Conservation (phyloP, 2,329 filamentous ascomycete genomes). For the Aspergillus costaricaensis region DNA sequence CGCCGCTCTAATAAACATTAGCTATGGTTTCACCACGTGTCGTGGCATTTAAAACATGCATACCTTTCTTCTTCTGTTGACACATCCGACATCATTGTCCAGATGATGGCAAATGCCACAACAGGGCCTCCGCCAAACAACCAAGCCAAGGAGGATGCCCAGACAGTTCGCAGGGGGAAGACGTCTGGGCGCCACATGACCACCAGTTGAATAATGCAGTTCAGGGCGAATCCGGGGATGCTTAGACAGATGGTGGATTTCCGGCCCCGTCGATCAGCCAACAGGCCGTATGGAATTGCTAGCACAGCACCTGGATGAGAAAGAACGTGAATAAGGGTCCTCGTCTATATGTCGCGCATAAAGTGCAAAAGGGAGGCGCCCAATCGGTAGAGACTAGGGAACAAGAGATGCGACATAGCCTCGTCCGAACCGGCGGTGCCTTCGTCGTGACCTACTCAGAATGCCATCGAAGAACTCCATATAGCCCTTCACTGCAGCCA, state of each 20-base stretch:
- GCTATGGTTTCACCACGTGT: constrained; percentile 27
- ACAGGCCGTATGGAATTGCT: constrained; percentile 52
- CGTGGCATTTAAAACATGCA: background rate
- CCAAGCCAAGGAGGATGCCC: constrained; percentile 50
- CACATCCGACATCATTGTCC: constrained; percentile 56
- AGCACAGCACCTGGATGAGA: constrained; percentile 43
- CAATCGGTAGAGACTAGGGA: background rate
- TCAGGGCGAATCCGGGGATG: constrained; percentile 45
- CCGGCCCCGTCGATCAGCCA: constrained; percentile 52
- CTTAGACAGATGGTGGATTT: constrained; percentile 48
- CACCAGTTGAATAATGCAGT: constrained; percentile 33
- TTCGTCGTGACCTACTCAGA: constrained; percentile 32
- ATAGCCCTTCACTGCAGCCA: constrained; percentile 55
- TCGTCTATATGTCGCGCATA: background rate
- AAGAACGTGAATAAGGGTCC: constrained; percentile 19
- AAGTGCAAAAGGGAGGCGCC: background rate
- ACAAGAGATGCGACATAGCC: background rate
- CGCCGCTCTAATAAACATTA: constrained; percentile 31
- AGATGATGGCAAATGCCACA: constrained; percentile 49
- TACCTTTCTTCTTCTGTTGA: constrained; percentile 49
- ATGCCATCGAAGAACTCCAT: constrained; percentile 52
- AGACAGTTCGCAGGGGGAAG: constrained; percentile 51
- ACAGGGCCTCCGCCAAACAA: constrained; percentile 52
- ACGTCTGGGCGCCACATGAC: constrained; percentile 42
- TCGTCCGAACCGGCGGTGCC: background rate